Base-by-base conservation (phyloP, 129 eudicot species). In the Rutidosis leptorrhynchoides region DNA sequence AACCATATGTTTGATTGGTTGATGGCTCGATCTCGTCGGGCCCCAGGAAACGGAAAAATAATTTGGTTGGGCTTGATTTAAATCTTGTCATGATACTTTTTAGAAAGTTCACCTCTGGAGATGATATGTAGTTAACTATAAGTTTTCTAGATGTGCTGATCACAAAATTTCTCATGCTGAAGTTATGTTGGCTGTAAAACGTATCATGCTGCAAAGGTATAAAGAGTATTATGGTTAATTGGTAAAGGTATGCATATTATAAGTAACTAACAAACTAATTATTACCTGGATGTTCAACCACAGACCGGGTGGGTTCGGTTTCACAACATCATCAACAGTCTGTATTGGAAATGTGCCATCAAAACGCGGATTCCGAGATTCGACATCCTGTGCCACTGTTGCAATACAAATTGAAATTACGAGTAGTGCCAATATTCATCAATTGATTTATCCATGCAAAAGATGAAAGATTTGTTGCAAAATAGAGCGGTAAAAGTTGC, bases 211-310 rank as follows among this genome's bases (percentile, higher is more conserved):
- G 90, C 83, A 79, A 28, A 62, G 49, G 43, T 42, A 64, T 76
- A 32, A 32, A 72, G 55, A 56, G 40, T 56, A 69, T 73, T 35
- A 52, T 17, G 62, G 23, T 72, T 19, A 62, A 22, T 62, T 46
- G 58, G 61, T 68, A 48, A 52, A 26, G 48, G 17, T 52, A 66
- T 56, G 49, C 65, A 24, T 40, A n/a, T 29, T 30, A 67, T 11
- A 71, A 69, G 29, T 15, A 71, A 69, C 37, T 15, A 53, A 59
- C 20, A 35, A 74, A 23, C 33, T 45, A 45, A 21, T 10, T 54
- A 27, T 72, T 77, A 88, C 98, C 98, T 83, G 97, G 52, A 89
- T 75, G 78, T 81, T 94, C 65, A 93, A 72, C 99, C 99, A 93
- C 2, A 83, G 61, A 43, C 91, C 91, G 56, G 86, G 75, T 63